Base-by-base conservation (phyloP, 495 filamentous ascomycete genomes). In the Penicillium salamii region DNA sequence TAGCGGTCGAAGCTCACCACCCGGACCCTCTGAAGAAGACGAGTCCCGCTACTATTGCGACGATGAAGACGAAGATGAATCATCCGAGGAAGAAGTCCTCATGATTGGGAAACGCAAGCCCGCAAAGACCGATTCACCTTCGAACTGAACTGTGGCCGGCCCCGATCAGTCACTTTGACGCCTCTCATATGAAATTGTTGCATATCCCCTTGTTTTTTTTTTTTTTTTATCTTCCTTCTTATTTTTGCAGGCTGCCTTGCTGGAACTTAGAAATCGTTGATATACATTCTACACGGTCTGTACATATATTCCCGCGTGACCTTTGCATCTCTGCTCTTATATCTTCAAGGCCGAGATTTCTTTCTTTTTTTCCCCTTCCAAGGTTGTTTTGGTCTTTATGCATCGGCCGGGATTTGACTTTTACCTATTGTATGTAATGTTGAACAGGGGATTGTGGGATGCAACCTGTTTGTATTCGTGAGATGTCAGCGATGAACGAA, bases 1-100 rank as follows among this genome's bases (percentile, higher is more conserved):
- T 2, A 55, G 38, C 34, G 60, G 52, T 13, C 36, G 41, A 8
- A 60, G 50, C 31, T 50, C 57, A 9, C 58, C 23, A 26, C 44
- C 7, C 62, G 12, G 62, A 2, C 49, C 61, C 6, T 52, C 54
- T 5, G 68, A 75, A 40, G 72, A 74, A 28, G 71, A 75, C 23
- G 69, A 72, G 46, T 65, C 64, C 32, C 54, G 67, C 34, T 76
- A 71, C 49, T 73, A 71, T 54, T 75, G 70, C 39, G 68, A 74
- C 39, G 70, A 76, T 42, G 74, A 77, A 48, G 66, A 77, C 40
- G 71, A 75, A 19, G 53, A 63, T 15, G 74, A 76, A 26, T 26
- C 23, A 12, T 79, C 77, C 0, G 77, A 80, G 55, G 76, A 78
- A 21, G 77, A 80, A 61, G 74, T 61, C 6, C 59, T 77, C 28